Evolutionary conservation across 1,284 basidiomycete genomes (phyloP).

Genomic region (Omphalotus olearius): DNA sequence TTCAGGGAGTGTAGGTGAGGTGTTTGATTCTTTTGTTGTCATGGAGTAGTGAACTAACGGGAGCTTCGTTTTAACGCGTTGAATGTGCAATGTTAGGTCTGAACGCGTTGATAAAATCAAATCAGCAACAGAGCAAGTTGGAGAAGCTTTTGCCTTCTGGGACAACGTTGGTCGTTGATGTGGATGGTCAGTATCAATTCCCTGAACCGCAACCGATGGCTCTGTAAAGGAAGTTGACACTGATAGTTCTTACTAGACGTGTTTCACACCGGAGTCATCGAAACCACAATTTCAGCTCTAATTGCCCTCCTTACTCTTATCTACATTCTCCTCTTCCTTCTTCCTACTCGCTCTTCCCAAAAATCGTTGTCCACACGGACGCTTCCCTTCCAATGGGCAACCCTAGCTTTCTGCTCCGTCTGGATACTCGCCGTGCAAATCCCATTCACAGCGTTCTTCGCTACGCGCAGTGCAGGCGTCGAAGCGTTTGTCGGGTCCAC

Average conservation of each 20-base stretch:
- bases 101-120: slow-evolving; percentile 37
- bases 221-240: background rate
- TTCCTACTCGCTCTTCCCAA: slow-evolving; percentile 18
- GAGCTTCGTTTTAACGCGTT: background rate
- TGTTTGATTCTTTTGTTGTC: background rate
- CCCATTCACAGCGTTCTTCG: slow-evolving; percentile 49
- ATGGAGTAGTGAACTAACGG: too few relatives aligned
- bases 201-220: background rate
- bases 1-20: slow-evolving; percentile 20
- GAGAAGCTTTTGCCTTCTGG: slow-evolving; percentile 25
- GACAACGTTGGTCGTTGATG: slow-evolving; percentile 28
- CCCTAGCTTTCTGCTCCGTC: slow-evolving; percentile 40
- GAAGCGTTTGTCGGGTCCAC: slow-evolving; percentile 14
- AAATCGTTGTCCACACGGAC: slow-evolving; percentile 22
- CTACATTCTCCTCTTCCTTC: slow-evolving; percentile 25
- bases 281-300: slow-evolving; percentile 39
- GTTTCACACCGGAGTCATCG: slow-evolving; percentile 39
- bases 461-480: slow-evolving; percentile 25
- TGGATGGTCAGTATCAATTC: slow-evolving; percentile 22
- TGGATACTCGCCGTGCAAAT: slow-evolving; percentile 53
- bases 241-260: too few relatives aligned
- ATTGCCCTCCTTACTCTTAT: slow-evolving; percentile 37
- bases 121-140: slow-evolving; percentile 27
- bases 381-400: slow-evolving; percentile 31
- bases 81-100: slow-evolving; percentile 24